These are phyloP conservation scores for Chalciporus sphaerocephalus DNA, from an alignment of 768 basidiomycete species.

Conservation along the genomic window DNA sequence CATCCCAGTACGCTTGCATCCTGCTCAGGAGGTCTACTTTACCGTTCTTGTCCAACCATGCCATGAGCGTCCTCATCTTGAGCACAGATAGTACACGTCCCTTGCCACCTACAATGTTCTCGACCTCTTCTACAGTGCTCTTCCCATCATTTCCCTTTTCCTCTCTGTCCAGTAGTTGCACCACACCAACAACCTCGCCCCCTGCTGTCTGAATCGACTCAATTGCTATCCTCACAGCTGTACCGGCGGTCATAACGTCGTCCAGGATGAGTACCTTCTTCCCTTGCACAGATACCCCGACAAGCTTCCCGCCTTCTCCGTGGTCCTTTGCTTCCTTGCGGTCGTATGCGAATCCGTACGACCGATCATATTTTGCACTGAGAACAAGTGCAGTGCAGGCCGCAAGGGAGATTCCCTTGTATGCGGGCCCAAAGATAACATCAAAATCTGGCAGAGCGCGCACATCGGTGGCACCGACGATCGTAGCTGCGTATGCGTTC, in stretches of 20 bases:
- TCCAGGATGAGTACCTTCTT: conserved; percentile 86
- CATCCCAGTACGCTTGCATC: conserved; percentile 66
- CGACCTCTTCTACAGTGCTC: conserved; percentile 82
- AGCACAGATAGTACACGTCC: conserved; percentile 76
- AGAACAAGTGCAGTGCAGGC: conserved; percentile 78
- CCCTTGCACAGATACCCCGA: conserved; percentile 79
- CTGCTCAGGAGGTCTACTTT: conserved; percentile 55
- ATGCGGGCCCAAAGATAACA: conserved; percentile 92
- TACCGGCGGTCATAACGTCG: conserved; percentile 94
- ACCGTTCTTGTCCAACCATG: conserved; percentile 72
- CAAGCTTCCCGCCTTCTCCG: conserved; percentile 89
- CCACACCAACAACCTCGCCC: conserved; percentile 83
- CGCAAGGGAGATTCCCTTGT: conserved; percentile 95
- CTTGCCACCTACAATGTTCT: conserved; percentile 59
- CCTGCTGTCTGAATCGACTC: conserved; percentile 62
- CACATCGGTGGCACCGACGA: conserved; percentile 45
- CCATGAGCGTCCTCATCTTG: conserved; percentile 80
- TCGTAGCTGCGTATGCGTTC: conserved; percentile 78
- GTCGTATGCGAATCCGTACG: conserved; percentile 85
- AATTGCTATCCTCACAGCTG: conserved; percentile 81
- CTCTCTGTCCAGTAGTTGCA: conserved; percentile 74
- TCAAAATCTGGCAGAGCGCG: conserved; percentile 50
- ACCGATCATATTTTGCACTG: conserved; percentile 55
- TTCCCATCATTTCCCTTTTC: conserved; percentile 43
- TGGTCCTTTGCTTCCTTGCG: conserved; percentile 96